Percentiles rank a stretch among this genome's conserved stretches.
These are phyloP conservation scores for Penicillium paxilli DNA, from an alignment of 495 filamentous ascomycete genomes.

Conservation along the genomic window DNA sequence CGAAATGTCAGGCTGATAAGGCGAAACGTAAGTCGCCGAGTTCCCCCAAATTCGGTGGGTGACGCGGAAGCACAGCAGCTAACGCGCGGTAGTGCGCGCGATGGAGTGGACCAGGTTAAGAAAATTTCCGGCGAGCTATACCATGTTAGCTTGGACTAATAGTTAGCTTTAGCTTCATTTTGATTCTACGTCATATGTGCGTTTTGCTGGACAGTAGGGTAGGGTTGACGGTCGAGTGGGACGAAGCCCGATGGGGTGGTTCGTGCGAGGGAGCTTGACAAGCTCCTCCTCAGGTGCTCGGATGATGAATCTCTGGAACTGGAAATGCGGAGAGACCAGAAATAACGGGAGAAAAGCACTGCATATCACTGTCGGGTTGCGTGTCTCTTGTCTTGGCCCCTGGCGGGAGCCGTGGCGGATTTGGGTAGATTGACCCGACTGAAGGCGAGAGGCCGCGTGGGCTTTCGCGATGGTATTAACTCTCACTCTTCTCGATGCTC, in stretches of 20 bases:
- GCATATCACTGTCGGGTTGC: slow-evolving; percentile 2
- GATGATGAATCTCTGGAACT: too few species aligned
- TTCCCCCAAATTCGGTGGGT: slow-evolving; percentile 5
- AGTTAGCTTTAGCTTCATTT: neutral
- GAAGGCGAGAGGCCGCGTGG: neutral
- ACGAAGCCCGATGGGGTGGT: neutral
- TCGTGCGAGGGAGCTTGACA: neutral
- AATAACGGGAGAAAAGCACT: neutral
- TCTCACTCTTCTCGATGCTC: neutral
- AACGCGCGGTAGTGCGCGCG: slow-evolving; percentile 14
- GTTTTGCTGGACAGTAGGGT: neutral
- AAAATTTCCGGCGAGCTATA: neutral
- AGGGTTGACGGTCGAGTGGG: neutral
- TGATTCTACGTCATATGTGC: neutral
- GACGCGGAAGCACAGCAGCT: slow-evolving; percentile 19
- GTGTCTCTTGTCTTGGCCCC: slow-evolving; percentile 6
- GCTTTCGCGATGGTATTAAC: neutral
- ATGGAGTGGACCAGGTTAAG: slow-evolving; percentile 9
- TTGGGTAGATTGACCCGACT: neutral
- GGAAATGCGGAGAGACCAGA: neutral
- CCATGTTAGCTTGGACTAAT: neutral
- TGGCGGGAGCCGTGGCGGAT: neutral
- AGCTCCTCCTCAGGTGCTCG: too few species aligned
- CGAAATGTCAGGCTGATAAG: neutral
- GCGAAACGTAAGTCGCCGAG: slow-evolving; percentile 9